Base-by-base conservation (phyloP, 2,329 filamentous ascomycete genomes). In the Fusarium miscanthi region DNA sequence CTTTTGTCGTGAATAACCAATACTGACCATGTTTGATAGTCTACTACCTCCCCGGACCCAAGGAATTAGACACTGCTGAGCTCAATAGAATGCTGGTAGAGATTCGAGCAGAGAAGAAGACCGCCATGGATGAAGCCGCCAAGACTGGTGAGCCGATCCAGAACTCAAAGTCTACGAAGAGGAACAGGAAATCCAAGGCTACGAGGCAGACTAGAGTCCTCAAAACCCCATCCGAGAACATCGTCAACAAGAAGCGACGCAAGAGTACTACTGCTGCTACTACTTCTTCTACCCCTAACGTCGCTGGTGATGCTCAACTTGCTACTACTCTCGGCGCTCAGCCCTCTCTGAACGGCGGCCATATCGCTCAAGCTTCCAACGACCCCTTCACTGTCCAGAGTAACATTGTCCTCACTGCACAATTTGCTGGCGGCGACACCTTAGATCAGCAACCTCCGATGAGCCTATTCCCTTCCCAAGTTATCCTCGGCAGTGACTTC, bases 221-320 rank as follows among this genome's bases (percentile, higher is more conserved):
- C 27, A 59, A 53, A 33, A 14, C 25, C 8, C 64, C 66, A 19
- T 56, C 51, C 8, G 33, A 49, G 30, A 38, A 16, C 4, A 54
- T 64, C 17, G 27, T 30, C 37, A 59, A 38, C 52, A 69, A 69
- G 57, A 67, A 54, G 63, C 54, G 45, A 35, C 66, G 57, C 42
- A 42, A 42, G n/a, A 30, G 3, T 27, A 2, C 35, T 42, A 21
- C 59, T 8, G 12, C 27, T 7, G 11, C 33, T 21, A 7, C 21
- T 23, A 2, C 25, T 35, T 25, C 45, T 27, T 33, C 30, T 40
- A 27, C 38, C 5, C 14, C 38, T 23, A 8, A 27, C 12, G 16
- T 37, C 33, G 33, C 35, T 45, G 19, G 19, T 19, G 30, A 42
- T 33, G 31, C 21, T 57, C 49, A 57, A 10, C 59, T 37, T 25